Base-by-base conservation (phyloP, 1,139 yeast species). In the Suhomyces ambrosiae region DNA sequence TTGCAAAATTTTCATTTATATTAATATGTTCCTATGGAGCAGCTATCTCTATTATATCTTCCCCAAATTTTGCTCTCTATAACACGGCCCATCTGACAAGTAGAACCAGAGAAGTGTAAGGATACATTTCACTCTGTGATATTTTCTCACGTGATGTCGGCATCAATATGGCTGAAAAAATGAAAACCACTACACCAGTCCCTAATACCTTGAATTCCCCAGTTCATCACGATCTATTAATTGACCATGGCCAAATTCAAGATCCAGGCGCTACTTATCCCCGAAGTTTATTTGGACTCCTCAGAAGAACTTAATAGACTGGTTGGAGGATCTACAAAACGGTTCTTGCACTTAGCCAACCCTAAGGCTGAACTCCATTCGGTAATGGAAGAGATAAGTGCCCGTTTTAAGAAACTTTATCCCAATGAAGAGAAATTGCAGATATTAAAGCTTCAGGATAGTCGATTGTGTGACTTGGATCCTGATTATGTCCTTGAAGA, bases 401-500 rank as follows among this genome's bases (percentile, higher is more conserved):
- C 54, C 5, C 67, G 86, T 39, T 82, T 77, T 53, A 52, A 63
- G 30, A 80, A 78, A 54, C 63, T 86, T 32, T 86, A 86, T 48
- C 90, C 92, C 0, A 68, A 70, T 22, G 82, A 76, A 37, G 73
- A 67, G 2, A 68, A 72, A 0, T 54, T 84, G 11, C 66, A 65
- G 4, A 76, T 86, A 25, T 63, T 71, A 15, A 74, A 77, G 34
- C 60, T 85, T 7, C 92, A 85, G 53, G 90, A 86, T 54, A 58
- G 61, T 21, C 74, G 78, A 42, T 71, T 71, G 43, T 84, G 89
- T 50, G 95, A 86, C 55, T 62, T 86, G 47, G 95, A 86, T 56
- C 88, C 89, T 0, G 95, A 85, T 41, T 86, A 80, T 48, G 45
- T 59, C 4, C 82, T 80, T 0, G 72, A 72, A 7, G 87, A 83